Evolutionary conservation across 1,284 basidiomycete species (phyloP).

Genomic region (Trichosporon sp.): DNA sequence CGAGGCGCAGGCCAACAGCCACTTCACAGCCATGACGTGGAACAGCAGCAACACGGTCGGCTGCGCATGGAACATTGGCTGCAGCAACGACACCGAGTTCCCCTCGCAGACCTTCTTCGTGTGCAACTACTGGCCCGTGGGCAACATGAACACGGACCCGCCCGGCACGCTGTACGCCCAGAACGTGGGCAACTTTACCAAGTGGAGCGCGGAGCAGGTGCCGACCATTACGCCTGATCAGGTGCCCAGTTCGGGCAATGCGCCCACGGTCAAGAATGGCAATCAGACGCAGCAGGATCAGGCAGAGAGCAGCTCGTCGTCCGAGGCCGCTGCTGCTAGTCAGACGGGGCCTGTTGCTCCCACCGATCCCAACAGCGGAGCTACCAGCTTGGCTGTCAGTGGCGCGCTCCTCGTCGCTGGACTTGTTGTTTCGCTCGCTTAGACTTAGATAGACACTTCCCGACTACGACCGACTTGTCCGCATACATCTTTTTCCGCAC

Average conservation of each 20-base stretch:
- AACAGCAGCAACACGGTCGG: conserved; percentile 27
- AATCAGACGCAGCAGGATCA: neutral
- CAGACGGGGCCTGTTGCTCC: too few species aligned
- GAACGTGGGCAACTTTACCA: conserved; percentile 29
- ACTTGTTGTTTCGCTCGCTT: neutral
- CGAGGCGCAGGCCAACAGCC: conserved; percentile 24
- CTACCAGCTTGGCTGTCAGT: neutral
- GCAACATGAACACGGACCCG: conserved; percentile 27
- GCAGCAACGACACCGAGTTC: conserved; percentile 22
- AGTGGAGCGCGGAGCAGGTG: conserved; percentile 23
- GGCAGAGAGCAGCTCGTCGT: too few species aligned
- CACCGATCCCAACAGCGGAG: too few species aligned
- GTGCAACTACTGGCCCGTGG: conserved; percentile 33
- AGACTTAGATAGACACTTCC: neutral
- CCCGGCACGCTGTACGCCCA: conserved; percentile 24
- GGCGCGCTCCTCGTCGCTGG: neutral
- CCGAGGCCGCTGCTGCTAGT: too few species aligned
- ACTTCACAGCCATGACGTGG: conserved; percentile 34
- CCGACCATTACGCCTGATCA: conserved; percentile 6
- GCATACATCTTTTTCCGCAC: too few species aligned
- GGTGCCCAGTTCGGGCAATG: neutral
- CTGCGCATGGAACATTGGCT: conserved; percentile 31
- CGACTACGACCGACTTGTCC: too few species aligned
- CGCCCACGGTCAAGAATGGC: neutral
- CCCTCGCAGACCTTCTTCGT: conserved; percentile 32